Conservation (phyloP, 176 grass and related monocot species). For the Avena atlantica region DNA sequence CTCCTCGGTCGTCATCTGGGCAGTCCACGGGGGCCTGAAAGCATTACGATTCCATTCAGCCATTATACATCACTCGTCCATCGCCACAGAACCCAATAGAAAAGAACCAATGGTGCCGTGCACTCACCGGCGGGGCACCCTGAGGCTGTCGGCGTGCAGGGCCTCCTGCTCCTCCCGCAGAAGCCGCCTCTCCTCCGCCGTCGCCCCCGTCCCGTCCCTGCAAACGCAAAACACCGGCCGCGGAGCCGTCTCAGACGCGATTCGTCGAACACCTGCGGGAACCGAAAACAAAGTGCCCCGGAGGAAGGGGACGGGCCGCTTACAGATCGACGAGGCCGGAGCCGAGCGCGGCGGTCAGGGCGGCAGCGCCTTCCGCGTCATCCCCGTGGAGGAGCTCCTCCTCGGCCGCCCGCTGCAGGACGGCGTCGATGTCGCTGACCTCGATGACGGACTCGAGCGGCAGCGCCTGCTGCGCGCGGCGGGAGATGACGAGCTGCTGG, state of each 20-base stretch:
- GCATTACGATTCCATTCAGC: not conserved
- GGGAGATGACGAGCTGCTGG: constrained; percentile 45
- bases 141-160: constrained; percentile 62
- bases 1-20: constrained; percentile 72
- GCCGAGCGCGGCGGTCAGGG: constrained; percentile 19
- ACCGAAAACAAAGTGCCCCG: not conserved
- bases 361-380: not conserved
- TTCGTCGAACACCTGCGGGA: not conserved
- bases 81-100: not conserved
- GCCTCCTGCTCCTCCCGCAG: constrained; percentile 69
- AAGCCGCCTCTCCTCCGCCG: constrained; percentile 49
- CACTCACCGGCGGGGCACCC: constrained; percentile 68
- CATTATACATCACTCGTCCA: not conserved
- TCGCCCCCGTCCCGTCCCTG: constrained; percentile 56
- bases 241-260: constrained; percentile 3
- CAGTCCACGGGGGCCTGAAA: constrained; percentile 74
- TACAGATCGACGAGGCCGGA: constrained; percentile 56
- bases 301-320: not conserved
- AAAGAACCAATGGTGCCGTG: not conserved
- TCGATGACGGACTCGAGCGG: constrained; percentile 74
- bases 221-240: not conserved
- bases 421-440: constrained; percentile 74
- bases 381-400: constrained; percentile 26
- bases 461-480: constrained; percentile 50
- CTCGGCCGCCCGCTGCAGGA: constrained; percentile 57